Evolutionary conservation across 768 basidiomycete genomes (phyloP), one percentile per base, ranked within the genome.

Genomic region (Plicaturopsis crispa): DNA sequence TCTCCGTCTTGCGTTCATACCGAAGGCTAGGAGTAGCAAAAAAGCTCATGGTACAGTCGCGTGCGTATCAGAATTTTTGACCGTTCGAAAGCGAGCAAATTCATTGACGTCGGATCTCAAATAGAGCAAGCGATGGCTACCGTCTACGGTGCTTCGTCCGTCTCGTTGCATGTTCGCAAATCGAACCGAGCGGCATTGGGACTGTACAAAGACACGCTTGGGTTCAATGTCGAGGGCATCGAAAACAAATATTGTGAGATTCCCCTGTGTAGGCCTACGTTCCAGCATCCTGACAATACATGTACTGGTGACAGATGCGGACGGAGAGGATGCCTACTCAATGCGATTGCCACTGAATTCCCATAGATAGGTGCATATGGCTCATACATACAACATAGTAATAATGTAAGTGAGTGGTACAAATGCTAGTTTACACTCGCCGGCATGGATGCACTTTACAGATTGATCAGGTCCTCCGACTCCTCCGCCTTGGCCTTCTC

Each of bases 281-380:
- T 18, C 33, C 24, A 18, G n/a, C 5, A 31, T n/a, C 12, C 31
- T n/a, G 7, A 18, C 28, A 1, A 19, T 11, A 10, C 7, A 10
- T 21, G 19, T 17, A 36, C 19, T 18, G 11, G n/a, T n/a, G 16
- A 23, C 39, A 94, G 91, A 94, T 62, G 92, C 90, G 3, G 91
- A 96, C 52, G 91, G 91, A 3, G 91, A 96, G 60, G 90, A 93
- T 44, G 92, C 92, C 16, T 92, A 90, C 53, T 81, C 87, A 2
- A 96, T 96, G 91, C 72, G 80, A 17, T 69, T 90, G 31, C 65
- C 69, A 5, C 63, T 90, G 42, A 67, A 72, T 41, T 48, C 14
- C 41, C 26, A 28, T 28, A 28, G 26, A 8, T 14, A 28, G 14
- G 14, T 28, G 14, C 26, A 28, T 28, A 28, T 28, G 14, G 14